A percentile compares a stretch with the other conserved stretches of the same genome.
phyloP scores from a whole-genome alignment of 2,329 filamentous ascomycete genomes.

The Fonsecaea erecta region DNA sequence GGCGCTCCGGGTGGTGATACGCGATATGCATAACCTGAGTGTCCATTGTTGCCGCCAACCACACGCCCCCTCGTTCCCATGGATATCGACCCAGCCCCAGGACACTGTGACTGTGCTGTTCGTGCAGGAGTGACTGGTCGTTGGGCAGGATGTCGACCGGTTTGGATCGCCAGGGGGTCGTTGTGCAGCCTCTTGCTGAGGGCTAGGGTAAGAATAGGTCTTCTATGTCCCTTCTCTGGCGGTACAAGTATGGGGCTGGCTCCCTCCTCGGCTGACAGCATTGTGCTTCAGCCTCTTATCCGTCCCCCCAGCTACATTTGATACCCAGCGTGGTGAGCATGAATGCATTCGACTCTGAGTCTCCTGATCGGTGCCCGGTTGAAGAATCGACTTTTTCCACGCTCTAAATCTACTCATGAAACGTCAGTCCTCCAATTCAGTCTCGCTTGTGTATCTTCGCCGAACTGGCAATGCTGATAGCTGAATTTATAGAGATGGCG shows the following conservation, averaged over 20 bases:
- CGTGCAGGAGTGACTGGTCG: too few relatives aligned
- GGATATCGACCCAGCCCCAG: too few relatives aligned
- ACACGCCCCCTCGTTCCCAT: background rate
- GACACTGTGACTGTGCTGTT: too few relatives aligned
- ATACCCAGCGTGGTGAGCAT: background rate
- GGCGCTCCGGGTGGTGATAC: background rate
- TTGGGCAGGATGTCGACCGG: too few relatives aligned
- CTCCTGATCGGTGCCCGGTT: background rate
- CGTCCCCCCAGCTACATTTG: background rate
- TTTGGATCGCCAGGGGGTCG: too few relatives aligned
- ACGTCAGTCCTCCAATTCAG: background rate
- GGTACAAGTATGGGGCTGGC: background rate
- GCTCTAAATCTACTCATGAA: background rate
- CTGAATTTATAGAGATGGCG: background rate
- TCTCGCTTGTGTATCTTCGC: background rate
- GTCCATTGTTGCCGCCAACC: background rate
- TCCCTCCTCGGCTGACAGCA: background rate
- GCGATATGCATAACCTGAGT: too few relatives aligned
- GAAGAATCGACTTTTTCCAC: slow-evolving; percentile 7
- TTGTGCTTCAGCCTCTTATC: background rate
- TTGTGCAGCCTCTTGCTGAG: too few relatives aligned
- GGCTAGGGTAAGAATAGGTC: too few relatives aligned
- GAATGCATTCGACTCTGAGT: slow-evolving; percentile 10
- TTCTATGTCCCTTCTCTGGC: background rate
- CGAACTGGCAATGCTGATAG: background rate